Base-by-base conservation (phyloP, 208 protist species). In the Acanthamoeba lugdunensis region DNA sequence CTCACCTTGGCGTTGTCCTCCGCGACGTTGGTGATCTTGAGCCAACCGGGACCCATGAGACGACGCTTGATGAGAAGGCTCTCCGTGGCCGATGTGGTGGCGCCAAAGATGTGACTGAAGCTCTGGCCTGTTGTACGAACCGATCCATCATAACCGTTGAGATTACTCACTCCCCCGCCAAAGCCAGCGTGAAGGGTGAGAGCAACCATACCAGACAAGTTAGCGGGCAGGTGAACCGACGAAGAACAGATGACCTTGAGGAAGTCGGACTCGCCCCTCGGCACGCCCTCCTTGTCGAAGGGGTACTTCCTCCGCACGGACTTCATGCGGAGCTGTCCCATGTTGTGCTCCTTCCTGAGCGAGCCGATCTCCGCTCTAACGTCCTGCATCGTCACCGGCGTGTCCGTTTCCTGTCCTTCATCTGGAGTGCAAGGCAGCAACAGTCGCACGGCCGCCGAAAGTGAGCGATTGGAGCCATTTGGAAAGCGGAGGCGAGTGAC, bases 81-180 rank as follows among this genome's bases (percentile, higher is more conserved):
- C 75, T 94, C 90, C 37, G 52, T 87, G 23, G 90, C 71, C 33
- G 71, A 87, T 13, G 90, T 94, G 41, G 37, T 54, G 13, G 90
- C 54, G 25, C 90, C 90, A 87, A 94, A 94, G 37, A 94, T 87
- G 77, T 87, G 90, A 21, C 45, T 67, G 33, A 92, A 92, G 88
- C 14, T 92, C 25, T 63, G 23, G 48, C 88, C 88, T 92, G 23
- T 73, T 37, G n/a, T 16, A 18, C 8, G 54, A 77, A 37, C 81
- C 25, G 6, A 41, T 16, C 1, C n/a, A 61, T 61, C 30, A 71
- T 1, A 14, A 75, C 23, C 18, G 25, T 77, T 50, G 9, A 23
- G 11, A 69, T 25, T 69, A 13, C 45, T 14, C 11, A 50, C 11
- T 50, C 45, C 45, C 9, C 45, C 45, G 45, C 45, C 45, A 13